Evolutionary conservation across 768 basidiomycete genomes (phyloP), one percentile per base, ranked within the genome.

Genomic region (Psilocybe tampanensis): DNA sequence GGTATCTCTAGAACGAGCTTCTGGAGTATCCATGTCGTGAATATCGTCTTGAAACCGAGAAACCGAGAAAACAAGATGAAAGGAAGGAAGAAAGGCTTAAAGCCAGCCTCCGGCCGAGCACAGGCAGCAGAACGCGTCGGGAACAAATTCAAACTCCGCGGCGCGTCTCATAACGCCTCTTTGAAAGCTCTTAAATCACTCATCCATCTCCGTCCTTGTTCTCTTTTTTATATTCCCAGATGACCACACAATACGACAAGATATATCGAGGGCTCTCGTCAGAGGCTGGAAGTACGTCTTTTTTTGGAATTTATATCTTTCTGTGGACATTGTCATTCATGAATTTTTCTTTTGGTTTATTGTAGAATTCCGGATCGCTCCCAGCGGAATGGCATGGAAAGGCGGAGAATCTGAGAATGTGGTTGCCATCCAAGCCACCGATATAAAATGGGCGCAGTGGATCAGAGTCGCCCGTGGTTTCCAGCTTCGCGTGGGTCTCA

Each of bases 371-470:
- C 94, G 97, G 62, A 80, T 99, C 64, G 95, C 94, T 11, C 68
- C 80, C 45, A 91, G 88, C 63, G 97, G 97, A 44, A 88, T 98
- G 78, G 97, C 94, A 5, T 98, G 97, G 97, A 98, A 89, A 60
- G 89, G 85, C 42, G 82, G 84, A 45, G 90, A 92, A 17, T 80
- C 77, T 13, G 86, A 87, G 42, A 74, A 76, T 3, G 81, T 87
- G 41, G 78, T 79, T 12, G 86, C 89, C 11, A 79, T 95, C 56
- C 77, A 86, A 12, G 80, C 84, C 2, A 74, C 71, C 22, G 89
- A 93, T 64, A 89, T 97, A 61, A 94, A 92, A 72, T 94, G 89
- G 86, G 86, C 84, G 0, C 89, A 92, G 63, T 96, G 94, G 94
- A 77, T 93, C 23, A 86, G 94, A 45, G 95, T 97, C 26, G 97